Evolutionary conservation across 805 yeast genomes (phyloP).

Genomic region (Saccharomycopsis sp.): DNA sequence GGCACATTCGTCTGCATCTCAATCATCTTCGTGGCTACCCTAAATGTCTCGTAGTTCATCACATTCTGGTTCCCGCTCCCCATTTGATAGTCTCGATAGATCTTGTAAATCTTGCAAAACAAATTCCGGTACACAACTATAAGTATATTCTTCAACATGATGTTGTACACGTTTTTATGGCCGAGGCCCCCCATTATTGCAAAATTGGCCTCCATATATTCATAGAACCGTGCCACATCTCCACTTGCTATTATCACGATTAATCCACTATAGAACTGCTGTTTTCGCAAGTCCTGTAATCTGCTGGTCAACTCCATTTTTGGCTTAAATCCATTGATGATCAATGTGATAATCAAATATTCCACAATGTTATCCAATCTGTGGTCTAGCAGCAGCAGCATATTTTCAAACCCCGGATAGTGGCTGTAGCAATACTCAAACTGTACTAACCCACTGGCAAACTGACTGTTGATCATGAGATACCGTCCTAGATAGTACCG

Average conservation of each 20-base stretch:
- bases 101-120: conserved; percentile 8
- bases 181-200: neutral
- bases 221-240: neutral
- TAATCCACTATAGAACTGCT: neutral
- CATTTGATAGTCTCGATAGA: conserved; percentile 3
- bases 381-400: neutral
- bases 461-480: conserved; percentile 10
- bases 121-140: conserved; percentile 13
- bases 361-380: conserved; percentile 11
- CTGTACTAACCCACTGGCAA: conserved; percentile 11
- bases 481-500: conserved; percentile 16
- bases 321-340: conserved; percentile 17
- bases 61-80: neutral
- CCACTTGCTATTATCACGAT: neutral
- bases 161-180: conserved; percentile 2
- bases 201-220: neutral
- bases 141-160: conserved; percentile 3
- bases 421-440: conserved; percentile 14
- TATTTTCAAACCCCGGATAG: conserved; percentile 2
- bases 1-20: neutral
- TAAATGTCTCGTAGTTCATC: conserved; percentile 6
- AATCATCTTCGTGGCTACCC: conserved; percentile 1
- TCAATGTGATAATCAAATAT: conserved; percentile 5
- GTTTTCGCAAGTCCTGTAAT: neutral
- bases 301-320: neutral